Evolutionary conservation across 192 early-diverging fungal species (phyloP).

Genomic region (Mortierella alpina): DNA sequence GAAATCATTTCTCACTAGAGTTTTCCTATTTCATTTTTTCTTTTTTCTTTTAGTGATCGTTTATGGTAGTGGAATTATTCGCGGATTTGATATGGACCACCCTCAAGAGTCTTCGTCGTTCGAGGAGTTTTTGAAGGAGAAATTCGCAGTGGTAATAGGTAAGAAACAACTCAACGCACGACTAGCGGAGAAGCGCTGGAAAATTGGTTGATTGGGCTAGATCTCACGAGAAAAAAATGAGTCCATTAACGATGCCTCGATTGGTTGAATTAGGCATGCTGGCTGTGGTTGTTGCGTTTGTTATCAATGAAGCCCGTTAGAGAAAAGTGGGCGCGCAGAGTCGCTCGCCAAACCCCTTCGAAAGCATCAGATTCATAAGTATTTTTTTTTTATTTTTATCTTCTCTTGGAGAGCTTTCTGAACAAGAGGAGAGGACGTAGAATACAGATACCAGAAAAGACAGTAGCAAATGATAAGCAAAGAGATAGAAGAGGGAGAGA

Average conservation of each 20-base stretch:
- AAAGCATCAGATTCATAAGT: too few species aligned
- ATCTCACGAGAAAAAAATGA: background rate
- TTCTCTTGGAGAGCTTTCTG: background rate
- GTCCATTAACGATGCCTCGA: background rate
- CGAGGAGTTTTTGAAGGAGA: constrained; percentile 13
- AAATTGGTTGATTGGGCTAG: background rate
- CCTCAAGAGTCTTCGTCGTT: constrained; percentile 6
- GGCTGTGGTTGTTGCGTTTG: constrained; percentile 35
- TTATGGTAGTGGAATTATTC: constrained; percentile 18
- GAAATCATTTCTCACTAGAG: background rate
- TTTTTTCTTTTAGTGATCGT: constrained; percentile 23
- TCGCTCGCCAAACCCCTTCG: too few species aligned
- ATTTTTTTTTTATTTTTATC: background rate
- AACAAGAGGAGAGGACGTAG: background rate
- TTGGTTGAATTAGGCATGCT: constrained; percentile 26
- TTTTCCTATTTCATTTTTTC: too few species aligned
- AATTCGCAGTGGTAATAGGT: constrained; percentile 40
- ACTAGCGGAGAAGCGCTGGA: background rate
- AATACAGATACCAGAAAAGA: too few species aligned
- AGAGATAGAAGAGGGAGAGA: background rate
- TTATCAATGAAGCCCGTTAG: constrained; percentile 34
- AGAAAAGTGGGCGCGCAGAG: background rate
- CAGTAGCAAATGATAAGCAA: too few species aligned
- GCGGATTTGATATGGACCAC: constrained; percentile 21
- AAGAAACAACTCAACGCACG: background rate